A percentile compares a stretch with the other conserved stretches of the same genome.
These are phyloP conservation scores for Dovyalis caffra DNA, from an alignment of 345 rosid genomes.

Conservation along the genomic window DNA sequence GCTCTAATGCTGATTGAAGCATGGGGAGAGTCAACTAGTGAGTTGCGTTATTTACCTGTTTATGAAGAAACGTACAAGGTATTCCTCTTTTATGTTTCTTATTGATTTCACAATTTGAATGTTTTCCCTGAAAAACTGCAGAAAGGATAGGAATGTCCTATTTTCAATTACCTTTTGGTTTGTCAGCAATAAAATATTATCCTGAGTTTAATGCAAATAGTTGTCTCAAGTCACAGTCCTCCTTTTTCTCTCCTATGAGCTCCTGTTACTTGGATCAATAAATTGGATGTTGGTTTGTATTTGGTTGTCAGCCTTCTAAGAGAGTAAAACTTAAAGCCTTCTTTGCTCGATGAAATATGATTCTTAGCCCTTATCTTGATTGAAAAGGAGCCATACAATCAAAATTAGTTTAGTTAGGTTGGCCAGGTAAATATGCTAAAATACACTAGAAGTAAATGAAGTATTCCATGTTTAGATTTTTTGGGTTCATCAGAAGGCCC, in stretches of 20 bases:
- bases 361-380: background rate
- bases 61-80: slow-evolving; percentile 99
- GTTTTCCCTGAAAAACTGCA: background rate
- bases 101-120: background rate
- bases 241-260: background rate
- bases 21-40: slow-evolving; percentile 94
- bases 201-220: background rate
- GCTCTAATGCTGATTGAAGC: slow-evolving; percentile 83
- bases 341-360: background rate
- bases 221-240: background rate
- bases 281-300: slow-evolving; percentile 5
- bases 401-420: background rate
- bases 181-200: background rate
- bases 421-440: background rate
- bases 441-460: background rate
- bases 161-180: background rate
- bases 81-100: slow-evolving; percentile 9
- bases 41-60: slow-evolving; percentile 90
- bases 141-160: background rate
- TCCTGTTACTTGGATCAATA: background rate
- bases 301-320: background rate
- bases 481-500: no score
- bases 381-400: background rate
- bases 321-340: background rate
- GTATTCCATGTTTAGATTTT: background rate